Evolutionary conservation across 1,284 basidiomycete species (phyloP), one percentile per base, ranked within the genome.

Genomic region (Cutaneotrichosporon sp.): DNA sequence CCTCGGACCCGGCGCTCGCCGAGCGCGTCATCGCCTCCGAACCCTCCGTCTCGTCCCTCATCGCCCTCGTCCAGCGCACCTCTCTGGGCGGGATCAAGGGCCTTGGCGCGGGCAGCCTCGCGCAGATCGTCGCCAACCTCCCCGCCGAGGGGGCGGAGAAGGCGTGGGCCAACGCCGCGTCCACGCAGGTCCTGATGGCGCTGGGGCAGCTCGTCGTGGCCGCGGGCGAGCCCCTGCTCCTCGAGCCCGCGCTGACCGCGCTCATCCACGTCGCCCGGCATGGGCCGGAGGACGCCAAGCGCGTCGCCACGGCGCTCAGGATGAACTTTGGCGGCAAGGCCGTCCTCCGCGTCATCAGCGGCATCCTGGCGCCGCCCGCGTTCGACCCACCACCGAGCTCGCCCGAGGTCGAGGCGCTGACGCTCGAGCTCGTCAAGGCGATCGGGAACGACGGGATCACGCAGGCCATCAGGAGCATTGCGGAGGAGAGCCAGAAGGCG

Each of bases 351-450:
- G n/a, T 22, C 10, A 14, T 59, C 22, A 16, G 20, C 11, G 22
- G 43, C 33, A 20, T 59, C 24, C 33, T 59, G 4, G 51, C 58
- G 2, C 58, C 51, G 11, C 45, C 54, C 10, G 29, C 54, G 5
- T n/a, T 53, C 31, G 47, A 50, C 18, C 24, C 47, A 1, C 47
- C 47, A n/a, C 38, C 31, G 3, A 29, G n/a, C 11, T 27, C 38
- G 3, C 24, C 45, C 4, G 43, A 36, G 52, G 20, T 54, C 4
- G 43, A 59, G 58, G 31, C 22, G 1, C 33, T 33, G 4, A 52
- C 51, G 22, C 24, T 59, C 27, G 34, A 43, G 36, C 52, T 60
- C 42, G 58, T 60, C 36, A 46, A 36, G 43, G 27, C n/a, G 25
- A 13, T 49, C 13, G n/a, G 36, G 4, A 46, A 51, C 20, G 34